These are phyloP conservation scores for Paraconiothyrium sp. DNA, from an alignment of 2,329 filamentous ascomycete species.

Conservation along the genomic window DNA sequence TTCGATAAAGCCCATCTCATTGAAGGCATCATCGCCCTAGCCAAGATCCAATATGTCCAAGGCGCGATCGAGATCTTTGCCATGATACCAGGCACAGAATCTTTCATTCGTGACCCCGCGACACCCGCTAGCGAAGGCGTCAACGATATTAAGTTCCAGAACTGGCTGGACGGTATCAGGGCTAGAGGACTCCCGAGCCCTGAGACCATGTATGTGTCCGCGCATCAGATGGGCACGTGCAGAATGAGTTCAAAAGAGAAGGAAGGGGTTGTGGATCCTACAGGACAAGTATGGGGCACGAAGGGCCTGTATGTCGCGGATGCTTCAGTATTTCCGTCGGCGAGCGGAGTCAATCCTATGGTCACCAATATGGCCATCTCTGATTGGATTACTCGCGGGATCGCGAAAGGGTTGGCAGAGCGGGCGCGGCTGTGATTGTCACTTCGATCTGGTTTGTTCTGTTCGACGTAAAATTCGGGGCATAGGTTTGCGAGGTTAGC, in stretches of 20 bases:
- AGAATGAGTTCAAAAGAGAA: constrained; percentile 68
- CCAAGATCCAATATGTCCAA: constrained; percentile 79
- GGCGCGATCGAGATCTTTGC: constrained; percentile 84
- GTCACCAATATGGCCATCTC: constrained; percentile 71
- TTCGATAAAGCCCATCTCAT: constrained; percentile 78
- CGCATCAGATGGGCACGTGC: constrained; percentile 84
- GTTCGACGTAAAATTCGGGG: no score
- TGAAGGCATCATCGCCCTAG: constrained; percentile 74
- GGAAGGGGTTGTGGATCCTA: constrained; percentile 56
- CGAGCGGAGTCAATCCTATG: constrained; percentile 85
- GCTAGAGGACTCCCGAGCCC: constrained; percentile 61
- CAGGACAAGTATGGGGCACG: constrained; percentile 68
- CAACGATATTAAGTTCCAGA: constrained; percentile 67
- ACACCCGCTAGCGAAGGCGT: constrained; percentile 53
- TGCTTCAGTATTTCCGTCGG: constrained; percentile 78
- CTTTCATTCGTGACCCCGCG: constrained; percentile 64
- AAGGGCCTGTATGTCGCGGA: constrained; percentile 75
- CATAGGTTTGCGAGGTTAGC: no score
- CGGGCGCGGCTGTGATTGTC: constrained; percentile 28
- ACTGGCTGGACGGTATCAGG: constrained; percentile 67
- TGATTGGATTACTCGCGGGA: constrained; percentile 47
- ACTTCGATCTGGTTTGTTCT: not conserved
- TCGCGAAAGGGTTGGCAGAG: constrained; percentile 37
- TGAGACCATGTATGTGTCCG: constrained; percentile 68
- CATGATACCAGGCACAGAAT: constrained; percentile 67